Evolutionary conservation across 1,284 basidiomycete species (phyloP), one percentile per base, ranked within the genome.

Genomic region (Ustilago curta): DNA sequence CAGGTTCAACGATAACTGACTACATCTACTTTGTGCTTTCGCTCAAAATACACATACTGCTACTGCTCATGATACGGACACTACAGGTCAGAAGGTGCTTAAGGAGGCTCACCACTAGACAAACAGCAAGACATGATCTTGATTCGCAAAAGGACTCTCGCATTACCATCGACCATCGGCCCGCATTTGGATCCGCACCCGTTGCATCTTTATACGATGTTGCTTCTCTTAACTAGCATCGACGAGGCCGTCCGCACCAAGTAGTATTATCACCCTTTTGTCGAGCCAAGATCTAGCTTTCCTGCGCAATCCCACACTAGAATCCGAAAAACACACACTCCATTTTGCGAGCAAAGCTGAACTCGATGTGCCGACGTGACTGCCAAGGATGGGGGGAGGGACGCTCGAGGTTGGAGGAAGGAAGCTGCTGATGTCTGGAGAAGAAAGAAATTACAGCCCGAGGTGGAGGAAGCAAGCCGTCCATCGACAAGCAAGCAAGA

Each of bases 51-150:
- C 35, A 37, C 14, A n/a, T n/a, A n/a, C 8, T 0, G 9, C 8
- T 16, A 4, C 7, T 32, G 8, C 42, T 19, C 1, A 14, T 31
- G 21, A 47, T 14, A 16, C 40, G 56, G 45, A 52, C 42, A 35
- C 56, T 29, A 66, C 65, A 77, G 76, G 67, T 53, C 76, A 77
- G 65, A 77, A 77, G 65, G 76, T 77, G 29, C 61, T 70, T 25
- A 77, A 77, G 62, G 71, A 58, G 44, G 62, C 70, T 31, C 76
- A 77, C 64, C 76, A 77, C 71, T 77, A 77, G 67, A 57, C 12
- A 14, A 11, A 7, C 27, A 23, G 32, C 52, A 32, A 44, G 32
- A 37, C 9, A 23, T 29, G 12, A 16, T 14, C 11, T 51, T 27
- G 56, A 27, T n/a, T 19, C 56, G 47, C 21, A 48, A 29, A 19